Percentiles rank a stretch among this genome's conserved stretches.
Evolutionary conservation across 225 moss, liverwort and hornwort genomes (phyloP).

Genomic region (Marchantia paleacea): DNA sequence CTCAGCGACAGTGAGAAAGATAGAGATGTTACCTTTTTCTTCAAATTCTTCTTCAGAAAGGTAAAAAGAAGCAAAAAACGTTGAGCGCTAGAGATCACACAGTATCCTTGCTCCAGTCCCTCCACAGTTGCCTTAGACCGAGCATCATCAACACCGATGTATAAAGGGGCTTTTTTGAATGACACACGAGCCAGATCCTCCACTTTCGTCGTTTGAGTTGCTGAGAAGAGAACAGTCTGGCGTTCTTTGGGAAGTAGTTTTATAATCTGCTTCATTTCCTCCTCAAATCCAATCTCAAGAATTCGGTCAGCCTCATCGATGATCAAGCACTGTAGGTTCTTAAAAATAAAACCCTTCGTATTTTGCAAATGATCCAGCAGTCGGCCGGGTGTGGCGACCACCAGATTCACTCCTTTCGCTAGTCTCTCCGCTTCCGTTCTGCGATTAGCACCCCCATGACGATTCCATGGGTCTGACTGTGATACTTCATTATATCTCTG

Average conservation of each 20-base stretch:
- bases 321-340: slow-evolving; percentile 90
- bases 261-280: slow-evolving; percentile 99
- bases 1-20: neutral
- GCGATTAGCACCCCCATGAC: slow-evolving; percentile 93
- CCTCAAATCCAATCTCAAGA: slow-evolving; percentile 97
- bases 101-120: slow-evolving; percentile 96
- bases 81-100: slow-evolving; percentile 80
- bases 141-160: slow-evolving; percentile 95
- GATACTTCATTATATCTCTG: slow-evolving; percentile 86
- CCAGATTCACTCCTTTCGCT: slow-evolving; percentile 82
- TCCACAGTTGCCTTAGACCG: slow-evolving; percentile 96
- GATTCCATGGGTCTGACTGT: slow-evolving; percentile 96
- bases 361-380: slow-evolving; percentile 97
- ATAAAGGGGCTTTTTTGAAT: slow-evolving; percentile 84
- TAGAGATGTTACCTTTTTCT: slow-evolving; percentile 63
- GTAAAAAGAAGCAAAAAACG: slow-evolving; percentile 95
- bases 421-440: slow-evolving; percentile 89
- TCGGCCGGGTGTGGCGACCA: slow-evolving; percentile 93
- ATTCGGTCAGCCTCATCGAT: slow-evolving; percentile 99
- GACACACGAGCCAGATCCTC: slow-evolving; percentile 93
- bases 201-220: slow-evolving; percentile 98
- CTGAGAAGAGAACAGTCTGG: slow-evolving; percentile 96
- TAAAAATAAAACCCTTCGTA: slow-evolving; percentile 88
- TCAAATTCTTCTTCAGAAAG: slow-evolving; percentile 93
- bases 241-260: slow-evolving; percentile 95